phyloP scores from a whole-genome alignment of 768 basidiomycete genomes.

The Boletus eberwhitei region DNA sequence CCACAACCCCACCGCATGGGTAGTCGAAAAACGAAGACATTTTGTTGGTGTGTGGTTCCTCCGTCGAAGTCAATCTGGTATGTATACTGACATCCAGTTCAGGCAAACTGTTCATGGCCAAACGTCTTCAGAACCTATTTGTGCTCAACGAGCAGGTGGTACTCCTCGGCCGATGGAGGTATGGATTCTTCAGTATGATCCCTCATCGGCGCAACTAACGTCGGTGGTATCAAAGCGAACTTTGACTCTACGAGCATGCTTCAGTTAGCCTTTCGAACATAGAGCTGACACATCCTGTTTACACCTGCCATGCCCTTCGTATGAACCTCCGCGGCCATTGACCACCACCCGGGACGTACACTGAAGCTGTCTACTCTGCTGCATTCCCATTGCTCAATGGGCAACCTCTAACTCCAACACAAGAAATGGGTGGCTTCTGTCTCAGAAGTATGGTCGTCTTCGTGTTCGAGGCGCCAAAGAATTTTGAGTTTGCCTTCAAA shows the following conservation, averaged over 20 bases:
- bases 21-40: conserved; percentile 92
- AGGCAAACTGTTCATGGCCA: conserved; percentile 95
- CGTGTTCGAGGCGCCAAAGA: conserved; percentile 89
- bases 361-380: conserved; percentile 79
- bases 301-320: conserved; percentile 59
- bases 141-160: conserved; percentile 97
- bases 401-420: conserved; percentile 80
- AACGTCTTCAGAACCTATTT: conserved; percentile 89
- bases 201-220: conserved; percentile 98
- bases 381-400: conserved; percentile 83
- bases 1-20: no score
- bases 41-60: conserved; percentile 68
- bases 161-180: conserved; percentile 87
- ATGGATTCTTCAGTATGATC: conserved; percentile 97
- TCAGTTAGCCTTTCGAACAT: neutral
- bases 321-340: conserved; percentile 80
- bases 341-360: no score
- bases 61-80: neutral
- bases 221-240: conserved; percentile 92
- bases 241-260: conserved; percentile 70
- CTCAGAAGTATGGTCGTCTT: conserved; percentile 96
- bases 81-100: neutral
- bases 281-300: neutral
- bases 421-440: conserved; percentile 98
- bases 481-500: conserved; percentile 70